These are phyloP conservation scores for Pyrus hybrid DNA, from an alignment of 331 rosid species.

Conservation along the genomic window DNA sequence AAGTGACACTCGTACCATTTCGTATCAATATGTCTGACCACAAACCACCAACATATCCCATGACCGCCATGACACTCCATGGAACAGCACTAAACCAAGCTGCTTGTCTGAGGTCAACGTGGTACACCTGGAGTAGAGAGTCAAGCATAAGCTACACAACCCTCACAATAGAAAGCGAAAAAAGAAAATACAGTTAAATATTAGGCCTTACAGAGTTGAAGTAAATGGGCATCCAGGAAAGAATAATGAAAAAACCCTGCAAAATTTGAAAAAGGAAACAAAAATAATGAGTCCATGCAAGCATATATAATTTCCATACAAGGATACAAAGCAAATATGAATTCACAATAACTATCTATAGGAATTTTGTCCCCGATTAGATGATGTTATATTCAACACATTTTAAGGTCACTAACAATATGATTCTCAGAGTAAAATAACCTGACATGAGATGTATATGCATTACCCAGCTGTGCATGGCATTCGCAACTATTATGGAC, in stretches of 20 bases:
- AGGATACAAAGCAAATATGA: neutral
- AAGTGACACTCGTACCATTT: slow-evolving; percentile 67
- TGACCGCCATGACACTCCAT: slow-evolving; percentile 93
- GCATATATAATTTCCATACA: neutral
- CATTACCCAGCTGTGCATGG: slow-evolving; percentile 99
- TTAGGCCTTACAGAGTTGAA: slow-evolving; percentile 68
- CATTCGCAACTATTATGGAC: slow-evolving; percentile 79
- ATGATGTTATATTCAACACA: neutral
- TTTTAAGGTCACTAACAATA: neutral
- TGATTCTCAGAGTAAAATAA: slow-evolving; percentile 15
- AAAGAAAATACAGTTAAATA: slow-evolving; percentile 1
- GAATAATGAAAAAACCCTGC: slow-evolving; percentile 89
- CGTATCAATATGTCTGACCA: slow-evolving; percentile 81
- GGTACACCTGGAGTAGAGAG: slow-evolving; percentile 51
- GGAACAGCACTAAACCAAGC: slow-evolving; percentile 99
- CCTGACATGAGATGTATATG: slow-evolving; percentile 15
- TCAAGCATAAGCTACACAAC: neutral
- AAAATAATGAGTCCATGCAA: slow-evolving; percentile 12
- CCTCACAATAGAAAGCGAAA: neutral
- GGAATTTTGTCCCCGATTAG: neutral
- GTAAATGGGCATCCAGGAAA: slow-evolving; percentile 99
- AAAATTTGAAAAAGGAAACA: neutral
- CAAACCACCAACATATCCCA: slow-evolving; percentile 76
- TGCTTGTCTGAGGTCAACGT: slow-evolving; percentile 83
- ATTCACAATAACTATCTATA: neutral